Evolutionary conservation across 2,329 filamentous ascomycete species (phyloP).

Genomic region (Botrytis aclada): DNA sequence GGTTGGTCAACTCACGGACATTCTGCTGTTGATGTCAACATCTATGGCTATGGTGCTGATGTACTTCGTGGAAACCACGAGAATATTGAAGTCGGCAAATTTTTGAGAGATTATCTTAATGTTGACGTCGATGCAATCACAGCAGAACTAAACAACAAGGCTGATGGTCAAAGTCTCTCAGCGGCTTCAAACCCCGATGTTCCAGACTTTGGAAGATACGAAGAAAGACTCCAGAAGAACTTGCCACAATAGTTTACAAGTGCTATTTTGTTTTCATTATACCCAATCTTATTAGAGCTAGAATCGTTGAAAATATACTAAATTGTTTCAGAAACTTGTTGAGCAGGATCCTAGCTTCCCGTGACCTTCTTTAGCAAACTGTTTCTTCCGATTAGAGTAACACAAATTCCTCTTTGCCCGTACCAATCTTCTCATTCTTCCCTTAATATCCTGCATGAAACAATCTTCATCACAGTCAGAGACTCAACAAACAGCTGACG

Average conservation of each 20-base stretch:
- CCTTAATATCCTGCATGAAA: constrained; percentile 11
- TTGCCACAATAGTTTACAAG: constrained; percentile 14
- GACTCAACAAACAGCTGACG: constrained; percentile 9
- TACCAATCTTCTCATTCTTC: not conserved
- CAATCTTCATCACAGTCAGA: constrained; percentile 12
- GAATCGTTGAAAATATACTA: not conserved
- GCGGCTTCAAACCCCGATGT: not conserved
- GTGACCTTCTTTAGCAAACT: constrained; percentile 19
- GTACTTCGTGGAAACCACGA: constrained; percentile 82
- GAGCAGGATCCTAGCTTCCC: not conserved
- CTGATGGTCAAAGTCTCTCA: not conserved
- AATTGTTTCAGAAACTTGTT: not conserved
- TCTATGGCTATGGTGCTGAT: constrained; percentile 72
- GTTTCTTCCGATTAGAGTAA: constrained; percentile 16
- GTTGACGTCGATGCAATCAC: constrained; percentile 79
- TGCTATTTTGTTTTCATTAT: not conserved
- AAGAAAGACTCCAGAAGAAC: constrained; percentile 19
- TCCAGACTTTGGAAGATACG: constrained; percentile 14
- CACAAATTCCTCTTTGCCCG: constrained; percentile 12
- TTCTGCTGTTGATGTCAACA: constrained; percentile 91
- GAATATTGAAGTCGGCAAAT: constrained; percentile 87
- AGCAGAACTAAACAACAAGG: constrained; percentile 47
- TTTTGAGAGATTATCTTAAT: constrained; percentile 73
- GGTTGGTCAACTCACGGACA: constrained; percentile 96
- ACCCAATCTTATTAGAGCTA: constrained; percentile 5